Evolutionary conservation across 371 early-diverging fungal genomes (phyloP).

Genomic region (Mucor lusitanicus): DNA sequence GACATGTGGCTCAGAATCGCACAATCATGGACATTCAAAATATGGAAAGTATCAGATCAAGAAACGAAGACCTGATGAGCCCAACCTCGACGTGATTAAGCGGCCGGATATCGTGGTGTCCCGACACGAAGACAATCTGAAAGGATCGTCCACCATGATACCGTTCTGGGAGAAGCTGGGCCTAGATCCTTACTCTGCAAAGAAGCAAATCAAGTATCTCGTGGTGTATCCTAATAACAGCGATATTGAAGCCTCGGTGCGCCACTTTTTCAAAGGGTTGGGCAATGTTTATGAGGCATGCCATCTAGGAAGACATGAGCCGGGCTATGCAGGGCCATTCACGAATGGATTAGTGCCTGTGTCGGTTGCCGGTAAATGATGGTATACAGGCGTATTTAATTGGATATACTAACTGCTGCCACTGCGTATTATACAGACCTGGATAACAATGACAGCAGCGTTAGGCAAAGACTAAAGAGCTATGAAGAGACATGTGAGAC

Average conservation of each 20-base stretch:
- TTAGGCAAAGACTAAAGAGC: conserved; percentile 35
- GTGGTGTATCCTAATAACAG: conserved; percentile 44
- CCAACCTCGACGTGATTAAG: conserved; percentile 30
- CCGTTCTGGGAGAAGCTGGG: conserved; percentile 48
- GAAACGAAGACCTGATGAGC: conserved; percentile 42
- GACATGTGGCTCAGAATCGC: conserved; percentile 20
- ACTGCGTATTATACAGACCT: too few species aligned
- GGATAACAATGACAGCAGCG: conserved; percentile 28
- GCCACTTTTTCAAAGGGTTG: conserved; percentile 46
- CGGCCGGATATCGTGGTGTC: conserved; percentile 49
- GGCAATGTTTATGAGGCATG: conserved; percentile 40
- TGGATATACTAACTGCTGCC: too few species aligned
- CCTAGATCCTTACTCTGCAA: too few species aligned
- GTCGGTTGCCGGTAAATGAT: conserved; percentile 19
- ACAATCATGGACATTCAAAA: conserved; percentile 44
- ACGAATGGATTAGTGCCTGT: conserved; percentile 41
- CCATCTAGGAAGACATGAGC: conserved; percentile 39
- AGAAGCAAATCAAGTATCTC: conserved; percentile 25
- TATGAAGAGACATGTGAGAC: conserved; percentile 44
- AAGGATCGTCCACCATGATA: conserved; percentile 44
- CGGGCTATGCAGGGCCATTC: conserved; percentile 30
- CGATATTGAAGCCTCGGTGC: conserved; percentile 31
- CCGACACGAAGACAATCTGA: conserved; percentile 44
- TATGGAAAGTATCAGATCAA: conserved; percentile 54
- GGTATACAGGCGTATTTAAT: too few species aligned